phyloP scores from a whole-genome alignment of 2,329 filamentous ascomycete genomes.

The Diatrype stigma region DNA sequence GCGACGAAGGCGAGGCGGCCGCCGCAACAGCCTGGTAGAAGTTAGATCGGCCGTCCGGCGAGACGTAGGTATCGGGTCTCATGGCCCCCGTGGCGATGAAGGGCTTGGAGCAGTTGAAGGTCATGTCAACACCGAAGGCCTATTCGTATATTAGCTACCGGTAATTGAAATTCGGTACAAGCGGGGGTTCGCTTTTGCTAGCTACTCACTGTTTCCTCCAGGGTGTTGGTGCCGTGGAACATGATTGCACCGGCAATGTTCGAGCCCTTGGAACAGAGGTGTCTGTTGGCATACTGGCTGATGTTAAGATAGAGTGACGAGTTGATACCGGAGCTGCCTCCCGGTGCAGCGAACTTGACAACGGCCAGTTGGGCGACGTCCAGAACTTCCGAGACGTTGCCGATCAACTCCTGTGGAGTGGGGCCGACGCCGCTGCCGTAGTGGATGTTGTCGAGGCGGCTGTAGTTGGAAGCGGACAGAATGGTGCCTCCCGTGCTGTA shows the following conservation, averaged over 20 bases:
- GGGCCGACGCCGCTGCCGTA: conserved; percentile 24
- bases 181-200: background rate
- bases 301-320: conserved; percentile 30
- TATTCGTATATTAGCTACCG: conserved; percentile 1
- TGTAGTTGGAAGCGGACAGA: conserved; percentile 30
- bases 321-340: conserved; percentile 27
- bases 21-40: conserved; percentile 49
- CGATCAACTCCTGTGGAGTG: conserved; percentile 22
- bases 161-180: background rate
- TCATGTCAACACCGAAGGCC: conserved; percentile 49
- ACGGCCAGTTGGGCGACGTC: conserved; percentile 27
- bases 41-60: conserved; percentile 50
- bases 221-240: conserved; percentile 50
- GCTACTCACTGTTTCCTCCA: conserved; percentile 44
- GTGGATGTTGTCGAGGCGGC: conserved; percentile 29
- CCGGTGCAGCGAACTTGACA: conserved; percentile 19
- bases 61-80: conserved; percentile 50
- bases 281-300: conserved; percentile 26
- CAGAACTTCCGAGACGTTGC: conserved; percentile 28
- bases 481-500: conserved; percentile 27
- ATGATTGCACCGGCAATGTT: conserved; percentile 29
- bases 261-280: conserved; percentile 25
- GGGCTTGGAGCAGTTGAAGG: conserved; percentile 48
- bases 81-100: conserved; percentile 51
- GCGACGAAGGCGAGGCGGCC: conserved; percentile 36